Evolutionary conservation across 148 eudicot genomes (phyloP).

Genomic region (Selenicereus undatus): DNA sequence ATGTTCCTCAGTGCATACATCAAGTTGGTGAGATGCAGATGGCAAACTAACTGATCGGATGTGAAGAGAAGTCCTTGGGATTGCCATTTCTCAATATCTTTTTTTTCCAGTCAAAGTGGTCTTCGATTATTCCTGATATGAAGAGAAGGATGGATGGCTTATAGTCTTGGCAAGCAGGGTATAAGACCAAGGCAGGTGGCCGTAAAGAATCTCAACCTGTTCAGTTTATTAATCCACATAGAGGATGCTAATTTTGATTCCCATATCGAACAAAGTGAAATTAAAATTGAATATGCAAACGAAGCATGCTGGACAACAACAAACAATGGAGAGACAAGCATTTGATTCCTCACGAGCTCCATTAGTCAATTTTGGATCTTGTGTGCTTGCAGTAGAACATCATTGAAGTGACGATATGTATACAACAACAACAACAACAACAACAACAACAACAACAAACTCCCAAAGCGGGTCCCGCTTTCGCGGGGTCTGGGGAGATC

Average conservation of each 20-base stretch:
- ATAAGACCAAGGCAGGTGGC: neutral
- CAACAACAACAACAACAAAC: no score
- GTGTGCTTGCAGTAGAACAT: neutral
- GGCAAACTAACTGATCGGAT: constrained; percentile 10
- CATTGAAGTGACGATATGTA: neutral
- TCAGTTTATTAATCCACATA: neutral
- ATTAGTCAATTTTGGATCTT: neutral
- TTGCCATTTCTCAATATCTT: neutral
- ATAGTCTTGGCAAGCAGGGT: neutral
- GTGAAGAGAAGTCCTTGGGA: neutral
- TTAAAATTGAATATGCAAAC: neutral
- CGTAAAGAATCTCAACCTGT: neutral
- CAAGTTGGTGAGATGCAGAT: constrained; percentile 1
- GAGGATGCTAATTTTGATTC: neutral
- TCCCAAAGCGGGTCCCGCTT: no score
- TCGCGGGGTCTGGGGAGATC: no score
- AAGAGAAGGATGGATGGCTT: neutral
- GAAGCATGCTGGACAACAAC: neutral
- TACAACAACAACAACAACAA: no score
- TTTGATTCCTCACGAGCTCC: neutral
- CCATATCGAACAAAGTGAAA: neutral
- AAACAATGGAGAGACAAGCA: neutral
- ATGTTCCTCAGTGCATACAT: constrained; percentile 10
- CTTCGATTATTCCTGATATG: neutral
- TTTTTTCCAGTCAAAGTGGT: neutral